Percentiles rank a stretch among this genome's conserved stretches.
Evolutionary conservation across 2,329 filamentous ascomycete species (phyloP).

Genomic region (Fusarium dimerum): DNA sequence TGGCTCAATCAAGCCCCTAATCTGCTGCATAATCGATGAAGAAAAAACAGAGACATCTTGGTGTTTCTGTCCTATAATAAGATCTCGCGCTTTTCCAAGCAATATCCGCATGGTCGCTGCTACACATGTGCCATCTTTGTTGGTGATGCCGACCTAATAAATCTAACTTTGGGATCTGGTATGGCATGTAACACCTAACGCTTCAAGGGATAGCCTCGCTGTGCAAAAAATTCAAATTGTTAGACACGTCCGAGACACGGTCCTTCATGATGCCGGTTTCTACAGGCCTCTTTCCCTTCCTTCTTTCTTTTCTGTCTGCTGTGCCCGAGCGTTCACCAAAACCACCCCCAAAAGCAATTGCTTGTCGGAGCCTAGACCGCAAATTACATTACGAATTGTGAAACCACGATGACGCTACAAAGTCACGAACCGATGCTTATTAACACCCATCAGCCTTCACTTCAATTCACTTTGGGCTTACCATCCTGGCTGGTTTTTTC

Average conservation of each 20-base stretch:
- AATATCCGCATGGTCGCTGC: background rate
- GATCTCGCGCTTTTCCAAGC: background rate
- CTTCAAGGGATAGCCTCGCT: background rate
- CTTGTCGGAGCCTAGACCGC: background rate
- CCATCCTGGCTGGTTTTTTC: too few relatives aligned
- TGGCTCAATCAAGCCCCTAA: background rate
- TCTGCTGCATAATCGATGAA: background rate
- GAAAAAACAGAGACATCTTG: background rate
- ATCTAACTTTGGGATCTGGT: background rate
- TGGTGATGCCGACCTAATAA: background rate
- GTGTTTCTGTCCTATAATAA: background rate
- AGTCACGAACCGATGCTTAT: background rate
- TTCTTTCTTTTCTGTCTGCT: too few relatives aligned
- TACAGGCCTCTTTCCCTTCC: background rate
- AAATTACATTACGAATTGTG: background rate
- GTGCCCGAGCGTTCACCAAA: too few relatives aligned
- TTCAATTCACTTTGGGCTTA: too few relatives aligned
- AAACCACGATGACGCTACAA: background rate
- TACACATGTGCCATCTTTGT: background rate
- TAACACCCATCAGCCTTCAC: background rate
- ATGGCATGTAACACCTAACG: background rate
- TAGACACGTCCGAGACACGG: background rate
- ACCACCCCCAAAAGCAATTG: background rate
- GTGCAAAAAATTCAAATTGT: background rate
- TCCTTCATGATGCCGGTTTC: background rate